Evolutionary conservation across 352 stramenopile species (phyloP).

Genomic region (Globisporangium heterothallicum): DNA sequence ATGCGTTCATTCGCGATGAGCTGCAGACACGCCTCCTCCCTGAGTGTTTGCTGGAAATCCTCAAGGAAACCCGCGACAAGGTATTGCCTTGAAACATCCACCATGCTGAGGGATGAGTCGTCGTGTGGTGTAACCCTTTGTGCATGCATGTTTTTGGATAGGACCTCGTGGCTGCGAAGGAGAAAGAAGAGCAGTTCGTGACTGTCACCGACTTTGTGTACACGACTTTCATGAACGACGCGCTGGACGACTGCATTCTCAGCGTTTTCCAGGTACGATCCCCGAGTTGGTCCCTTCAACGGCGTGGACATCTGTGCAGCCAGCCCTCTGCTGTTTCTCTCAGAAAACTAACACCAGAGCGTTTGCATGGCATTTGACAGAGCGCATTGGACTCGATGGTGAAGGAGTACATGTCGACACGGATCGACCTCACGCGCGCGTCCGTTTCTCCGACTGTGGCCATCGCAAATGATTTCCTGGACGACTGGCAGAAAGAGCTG

Average conservation of each 20-base stretch:
- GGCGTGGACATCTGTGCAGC: neutral
- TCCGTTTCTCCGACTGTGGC: slow-evolving; percentile 12
- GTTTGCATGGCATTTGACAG: too few relatives aligned
- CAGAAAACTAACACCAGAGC: too few relatives aligned
- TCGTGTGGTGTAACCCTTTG: too few relatives aligned
- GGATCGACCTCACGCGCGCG: slow-evolving; percentile 27
- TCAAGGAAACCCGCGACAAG: slow-evolving; percentile 23
- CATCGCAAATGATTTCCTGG: slow-evolving; percentile 29
- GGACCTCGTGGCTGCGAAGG: slow-evolving; percentile 15
- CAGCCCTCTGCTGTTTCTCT: too few relatives aligned
- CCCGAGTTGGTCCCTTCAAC: neutral
- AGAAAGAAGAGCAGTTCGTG: slow-evolving; percentile 15
- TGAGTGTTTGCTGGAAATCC: slow-evolving; percentile 32
- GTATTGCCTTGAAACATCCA: too few relatives aligned
- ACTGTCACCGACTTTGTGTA: slow-evolving; percentile 14
- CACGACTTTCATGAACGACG: slow-evolving; percentile 16
- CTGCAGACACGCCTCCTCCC: slow-evolving; percentile 22
- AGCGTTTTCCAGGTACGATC: slow-evolving; percentile 26
- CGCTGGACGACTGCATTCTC: slow-evolving; percentile 13
- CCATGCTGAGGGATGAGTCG: too few relatives aligned
- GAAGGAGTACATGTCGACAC: slow-evolving; percentile 26
- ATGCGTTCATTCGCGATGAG: slow-evolving; percentile 28
- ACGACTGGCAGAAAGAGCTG: slow-evolving; percentile 31
- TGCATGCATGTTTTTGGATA: slow-evolving; percentile 6
- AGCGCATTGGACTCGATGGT: slow-evolving; percentile 28